A percentile compares a stretch with the other conserved stretches of the same genome.
Conservation (phyloP, 2,329 filamentous ascomycete species). For the Leptographium wingfieldii region DNA sequence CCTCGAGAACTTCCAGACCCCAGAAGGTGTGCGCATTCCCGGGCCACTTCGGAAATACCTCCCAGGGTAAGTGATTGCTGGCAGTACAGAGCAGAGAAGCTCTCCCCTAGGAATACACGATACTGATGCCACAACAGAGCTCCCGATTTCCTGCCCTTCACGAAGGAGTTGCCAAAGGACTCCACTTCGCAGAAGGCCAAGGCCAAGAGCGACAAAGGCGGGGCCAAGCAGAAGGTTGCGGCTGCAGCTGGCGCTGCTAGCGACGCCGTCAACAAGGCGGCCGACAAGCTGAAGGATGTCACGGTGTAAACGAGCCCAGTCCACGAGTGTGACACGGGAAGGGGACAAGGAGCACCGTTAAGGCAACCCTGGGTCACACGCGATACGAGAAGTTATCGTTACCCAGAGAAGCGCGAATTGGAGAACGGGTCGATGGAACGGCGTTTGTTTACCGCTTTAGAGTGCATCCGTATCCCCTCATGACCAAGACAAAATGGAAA, state of each 20-base stretch:
- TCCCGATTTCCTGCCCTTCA: slow-evolving; percentile 79
- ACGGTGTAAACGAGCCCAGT: slow-evolving; percentile 11
- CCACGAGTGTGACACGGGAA: background rate
- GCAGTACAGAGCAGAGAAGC: too few species aligned
- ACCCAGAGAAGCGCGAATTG: background rate
- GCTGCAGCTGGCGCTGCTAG: slow-evolving; percentile 10
- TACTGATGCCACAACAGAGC: slow-evolving; percentile 23
- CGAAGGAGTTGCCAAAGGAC: slow-evolving; percentile 74
- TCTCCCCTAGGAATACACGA: background rate
- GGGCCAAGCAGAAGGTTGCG: slow-evolving; percentile 14
- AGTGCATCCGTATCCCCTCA: background rate
- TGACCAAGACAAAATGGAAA: background rate
- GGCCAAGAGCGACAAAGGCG: slow-evolving; percentile 9
- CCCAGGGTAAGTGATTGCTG: slow-evolving; percentile 40
- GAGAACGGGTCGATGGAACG: background rate
- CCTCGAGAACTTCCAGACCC: slow-evolving; percentile 92
- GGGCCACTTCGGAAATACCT: slow-evolving; percentile 81
- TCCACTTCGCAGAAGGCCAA: slow-evolving; percentile 16
- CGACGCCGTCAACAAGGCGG: slow-evolving; percentile 14
- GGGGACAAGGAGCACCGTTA: background rate
- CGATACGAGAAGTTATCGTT: background rate
- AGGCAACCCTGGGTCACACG: background rate
- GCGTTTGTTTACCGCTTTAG: background rate
- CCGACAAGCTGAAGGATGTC: slow-evolving; percentile 18
- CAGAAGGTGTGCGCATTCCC: slow-evolving; percentile 71